Base-by-base conservation (phyloP, 2,329 filamentous ascomycete species). In the Orbilia javanica region DNA sequence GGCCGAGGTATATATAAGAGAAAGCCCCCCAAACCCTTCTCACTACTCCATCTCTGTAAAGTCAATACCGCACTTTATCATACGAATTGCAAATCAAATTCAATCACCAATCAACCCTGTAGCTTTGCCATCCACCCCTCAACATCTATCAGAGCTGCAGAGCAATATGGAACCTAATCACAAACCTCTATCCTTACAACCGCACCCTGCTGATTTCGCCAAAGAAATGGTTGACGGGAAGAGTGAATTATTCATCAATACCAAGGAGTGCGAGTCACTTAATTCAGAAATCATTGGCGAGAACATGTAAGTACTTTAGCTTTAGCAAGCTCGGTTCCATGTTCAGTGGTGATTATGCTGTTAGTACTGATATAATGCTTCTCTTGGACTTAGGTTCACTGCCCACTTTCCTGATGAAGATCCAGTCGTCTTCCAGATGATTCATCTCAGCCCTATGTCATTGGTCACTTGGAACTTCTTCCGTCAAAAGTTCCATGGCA, bases 381-480 rank as follows among this genome's bases (percentile, higher is more conserved):
- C 36, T 39, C 36, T 25, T 13, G 22, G 10, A 52, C 29, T 52
- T 64, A 78, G 74, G 18, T 39, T 55, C 8, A 39, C 66, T 57
- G 74, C 48, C 18, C 74, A 72, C 20, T 64, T 78, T 4, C 25
- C 62, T n/a, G 63, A 72, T 44, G 67, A 63, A 8, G 64, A 50
- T 1, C 44, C 42, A 34, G 25, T 78, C n/a, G 27, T 71, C 10
- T 63, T 78, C 27, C 74, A 78, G 39, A 57, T 72, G 27, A 55
- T 78, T 10, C 42, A 68, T 4, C 29, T 6, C 22, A 64, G 74
- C 7, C 74, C 67, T 7, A 39, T 68, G 15, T 72, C 60, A 2
- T 36, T 78, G 3, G 53, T 78, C 8, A 67, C 29, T 2, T 50
- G 55, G 44, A 57, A 34, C n/a, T 78, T 68, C 46, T 78, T 78